A percentile compares a stretch with the other conserved stretches of the same genome.
These are phyloP conservation scores for Malassezia pachydermatis DNA, from an alignment of 1,284 basidiomycete species.

Conservation along the genomic window DNA sequence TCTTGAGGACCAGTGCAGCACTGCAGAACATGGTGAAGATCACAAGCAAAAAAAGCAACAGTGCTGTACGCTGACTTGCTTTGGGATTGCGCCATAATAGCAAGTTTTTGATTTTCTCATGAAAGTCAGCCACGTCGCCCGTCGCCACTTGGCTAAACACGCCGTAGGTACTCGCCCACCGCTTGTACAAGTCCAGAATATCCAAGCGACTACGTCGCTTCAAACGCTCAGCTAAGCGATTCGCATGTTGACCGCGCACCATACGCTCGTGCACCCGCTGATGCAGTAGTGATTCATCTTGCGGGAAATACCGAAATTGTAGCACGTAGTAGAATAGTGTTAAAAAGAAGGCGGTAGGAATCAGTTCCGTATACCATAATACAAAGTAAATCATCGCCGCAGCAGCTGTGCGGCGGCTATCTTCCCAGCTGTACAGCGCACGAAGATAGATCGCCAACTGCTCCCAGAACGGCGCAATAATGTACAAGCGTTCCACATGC, in stretches of 20 bases:
- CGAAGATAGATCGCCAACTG: conserved; percentile 26
- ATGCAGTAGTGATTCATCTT: conserved; percentile 41
- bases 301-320: conserved; percentile 46
- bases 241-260: conserved; percentile 41
- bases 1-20: conserved; percentile 31
- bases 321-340: conserved; percentile 39
- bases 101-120: conserved; percentile 46
- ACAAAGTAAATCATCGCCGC: conserved; percentile 47
- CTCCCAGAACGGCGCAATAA: conserved; percentile 48
- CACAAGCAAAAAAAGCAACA: conserved; percentile 26
- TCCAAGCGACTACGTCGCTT: conserved; percentile 40
- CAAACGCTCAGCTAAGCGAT: conserved; percentile 39
- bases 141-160: conserved; percentile 29
- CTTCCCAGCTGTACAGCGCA: conserved; percentile 25
- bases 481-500: conserved; percentile 44
- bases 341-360: conserved; percentile 43
- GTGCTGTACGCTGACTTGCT: conserved; percentile 32
- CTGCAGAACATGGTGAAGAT: conserved; percentile 34
- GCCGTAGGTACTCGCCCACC: conserved; percentile 36
- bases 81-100: conserved; percentile 43
- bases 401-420: conserved; percentile 24
- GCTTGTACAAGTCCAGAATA: conserved; percentile 42
- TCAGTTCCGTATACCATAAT: conserved; percentile 45
- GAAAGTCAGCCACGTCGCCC: conserved; percentile 42
- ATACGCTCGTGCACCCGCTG: conserved; percentile 40